These are phyloP conservation scores for Coemansia sp. DNA, from an alignment of 192 early-diverging fungal species.

Conservation along the genomic window DNA sequence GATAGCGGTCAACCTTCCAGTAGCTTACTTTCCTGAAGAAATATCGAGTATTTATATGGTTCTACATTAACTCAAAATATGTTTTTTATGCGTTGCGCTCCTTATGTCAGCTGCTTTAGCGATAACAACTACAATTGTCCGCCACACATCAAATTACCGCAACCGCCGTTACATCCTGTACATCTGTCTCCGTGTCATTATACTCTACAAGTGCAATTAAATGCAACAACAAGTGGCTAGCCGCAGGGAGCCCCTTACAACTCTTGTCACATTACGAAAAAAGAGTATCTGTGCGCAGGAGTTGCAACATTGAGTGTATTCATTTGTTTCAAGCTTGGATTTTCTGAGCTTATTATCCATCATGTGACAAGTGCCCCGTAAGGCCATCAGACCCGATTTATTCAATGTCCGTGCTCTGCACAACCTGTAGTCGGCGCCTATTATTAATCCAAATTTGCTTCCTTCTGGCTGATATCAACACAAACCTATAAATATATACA, in stretches of 20 bases:
- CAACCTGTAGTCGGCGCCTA: background rate
- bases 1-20: too few species aligned
- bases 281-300: too few species aligned
- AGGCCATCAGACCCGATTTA: background rate
- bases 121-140: slow-evolving; percentile 1
- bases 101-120: too few species aligned
- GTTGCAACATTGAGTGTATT: background rate
- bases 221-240: background rate
- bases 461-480: background rate
- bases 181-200: slow-evolving; percentile 1
- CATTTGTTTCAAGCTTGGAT: background rate
- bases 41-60: too few species aligned
- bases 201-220: background rate
- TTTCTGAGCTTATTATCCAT: background rate
- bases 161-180: background rate
- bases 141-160: slow-evolving; percentile 5
- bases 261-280: background rate
- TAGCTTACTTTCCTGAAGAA: too few species aligned
- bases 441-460: background rate
- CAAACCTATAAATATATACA: background rate
- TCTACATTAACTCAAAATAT: too few species aligned
- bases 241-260: slow-evolving; percentile 1
- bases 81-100: too few species aligned
- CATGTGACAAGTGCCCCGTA: slow-evolving; percentile 13
- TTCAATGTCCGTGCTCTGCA: background rate